Evolutionary conservation across 768 basidiomycete species (phyloP).

Genomic region (Brasilioporus rufonigricans): DNA sequence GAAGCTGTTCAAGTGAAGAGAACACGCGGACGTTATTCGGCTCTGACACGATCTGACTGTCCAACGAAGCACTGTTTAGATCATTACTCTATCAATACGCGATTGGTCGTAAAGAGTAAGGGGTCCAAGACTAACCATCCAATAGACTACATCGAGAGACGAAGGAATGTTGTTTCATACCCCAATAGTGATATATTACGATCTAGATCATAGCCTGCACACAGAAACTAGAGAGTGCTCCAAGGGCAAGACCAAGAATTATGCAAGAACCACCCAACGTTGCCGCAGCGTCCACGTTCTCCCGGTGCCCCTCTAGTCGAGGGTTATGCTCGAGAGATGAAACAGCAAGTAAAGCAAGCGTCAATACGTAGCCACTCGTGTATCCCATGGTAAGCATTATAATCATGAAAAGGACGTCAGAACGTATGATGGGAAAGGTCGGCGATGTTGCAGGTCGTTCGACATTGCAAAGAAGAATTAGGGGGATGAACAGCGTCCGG

Average conservation of each 20-base stretch:
- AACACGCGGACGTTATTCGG: neutral
- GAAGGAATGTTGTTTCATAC: no score
- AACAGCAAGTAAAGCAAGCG: constrained; percentile 77
- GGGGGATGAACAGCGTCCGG: neutral
- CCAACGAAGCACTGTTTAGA: no score
- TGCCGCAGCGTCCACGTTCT: constrained; percentile 87
- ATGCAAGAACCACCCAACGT: no score
- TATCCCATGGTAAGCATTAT: constrained; percentile 68
- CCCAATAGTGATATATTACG: neutral
- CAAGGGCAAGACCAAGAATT: constrained; percentile 69
- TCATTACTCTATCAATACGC: neutral
- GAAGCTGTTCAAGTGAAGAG: neutral
- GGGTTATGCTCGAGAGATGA: constrained; percentile 44
- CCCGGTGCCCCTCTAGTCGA: constrained; percentile 61
- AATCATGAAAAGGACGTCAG: constrained; percentile 71
- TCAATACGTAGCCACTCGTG: constrained; percentile 76
- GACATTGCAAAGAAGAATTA: constrained; percentile 47
- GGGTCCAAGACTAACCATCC: neutral
- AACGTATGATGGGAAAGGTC: constrained; percentile 52
- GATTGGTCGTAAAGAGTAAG: neutral
- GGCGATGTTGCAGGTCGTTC: constrained; percentile 42
- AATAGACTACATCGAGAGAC: no score
- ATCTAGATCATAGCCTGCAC: constrained; percentile 54
- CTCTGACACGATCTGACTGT: no score
- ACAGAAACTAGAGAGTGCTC: constrained; percentile 77